Evolutionary conservation across 1,284 basidiomycete genomes (phyloP), one percentile per base, ranked within the genome.

Genomic region (Apiotrichum akiyoshidainum): DNA sequence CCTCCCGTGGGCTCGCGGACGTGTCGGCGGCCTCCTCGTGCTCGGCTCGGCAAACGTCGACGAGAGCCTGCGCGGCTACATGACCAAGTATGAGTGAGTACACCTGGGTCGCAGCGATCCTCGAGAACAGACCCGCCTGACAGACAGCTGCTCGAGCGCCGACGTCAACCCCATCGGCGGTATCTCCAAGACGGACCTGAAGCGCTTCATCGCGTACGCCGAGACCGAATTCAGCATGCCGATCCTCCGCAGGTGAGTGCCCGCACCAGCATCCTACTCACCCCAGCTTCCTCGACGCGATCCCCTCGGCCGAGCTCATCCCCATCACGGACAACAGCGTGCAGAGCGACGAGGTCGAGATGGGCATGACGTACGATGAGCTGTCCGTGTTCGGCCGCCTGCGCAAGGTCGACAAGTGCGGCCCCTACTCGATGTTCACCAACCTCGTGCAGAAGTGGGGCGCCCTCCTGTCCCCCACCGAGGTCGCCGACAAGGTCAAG

Each of bases 291-390:
- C 78, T 99, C 60, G 84, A 86, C 53, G 95, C 96, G 2, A 84
- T 89, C 1, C 96, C 95, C 2, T 96, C 94, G 0, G 96, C 96
- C 19, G 96, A 99, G 72, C 82, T 99, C 4, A 93, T 99, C 71
- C 96, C 96, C 1, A 92, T 96, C 63, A 93, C 69, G 16, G 88
- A 92, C 67, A 87, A 85, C 10, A 96, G 96, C 71, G 88, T 96
- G 6, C 96, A 99, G 70, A 86, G 92, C 0, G 96, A 99, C 73
- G 96, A 99, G 82, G 91, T 86, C 12, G 95, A 98, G 71, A 95
- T 96, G 92, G 96, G 95, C 22, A 98, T 99, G 94, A 97, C 95
- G 1, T 99, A 99, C 75, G 91, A 99, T 69, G 95, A 99, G 72
- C 83, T 99, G 17, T 92, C 90, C 9, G 85, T 92, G 31, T 96